Base-by-base conservation (phyloP, 441 rosid species). In the Arabidopsis hybrid region DNA sequence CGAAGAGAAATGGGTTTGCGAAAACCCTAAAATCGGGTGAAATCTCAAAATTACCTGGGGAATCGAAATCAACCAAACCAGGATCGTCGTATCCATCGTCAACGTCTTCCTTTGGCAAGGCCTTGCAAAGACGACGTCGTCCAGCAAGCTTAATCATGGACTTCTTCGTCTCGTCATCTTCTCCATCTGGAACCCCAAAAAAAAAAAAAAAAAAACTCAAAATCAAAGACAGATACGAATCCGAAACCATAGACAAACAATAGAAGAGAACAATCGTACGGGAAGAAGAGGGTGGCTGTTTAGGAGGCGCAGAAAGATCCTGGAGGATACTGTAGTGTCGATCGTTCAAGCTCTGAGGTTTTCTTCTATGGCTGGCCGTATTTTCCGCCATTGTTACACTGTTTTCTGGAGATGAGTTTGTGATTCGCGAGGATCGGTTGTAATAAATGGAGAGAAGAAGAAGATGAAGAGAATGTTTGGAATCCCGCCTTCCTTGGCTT, bases 121-220 rank as follows among this genome's bases (percentile, higher is more conserved):
- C 67, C 82, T 89, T 93, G 79, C 93, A 91, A 38, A 93, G 90
- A 26, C 96, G 88, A 11, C 92, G 89, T 57, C 89, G 78, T 21
- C 97, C 98, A 79, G 84, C 78, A 35, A 90, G 84, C 84, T 83
- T 89, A 64, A 83, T 65, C 77, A 59, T 57, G n/a, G 78, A 75
- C 42, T 67, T 62, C 57, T 76, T 72, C 67, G 58, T 53, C 53
- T 63, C 86, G 45, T 72, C 83, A 14, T 79, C 79, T 14, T 71
- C 89, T 83, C 34, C 72, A 60, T 31, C 78, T 55, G 29, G 31
- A 75, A 49, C 40, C 36, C 12, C 16, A 1, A 3, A 8, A 8
- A 8, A 8, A 17, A 8, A 38, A 38, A 46, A 45, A 47, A 21
- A 17, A 46, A 12, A 1, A 4, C 9, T 62, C 38, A 42, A 71